These are phyloP conservation scores for Dothistroma septosporum DNA, from an alignment of 2,329 filamentous ascomycete genomes.

Conservation along the genomic window DNA sequence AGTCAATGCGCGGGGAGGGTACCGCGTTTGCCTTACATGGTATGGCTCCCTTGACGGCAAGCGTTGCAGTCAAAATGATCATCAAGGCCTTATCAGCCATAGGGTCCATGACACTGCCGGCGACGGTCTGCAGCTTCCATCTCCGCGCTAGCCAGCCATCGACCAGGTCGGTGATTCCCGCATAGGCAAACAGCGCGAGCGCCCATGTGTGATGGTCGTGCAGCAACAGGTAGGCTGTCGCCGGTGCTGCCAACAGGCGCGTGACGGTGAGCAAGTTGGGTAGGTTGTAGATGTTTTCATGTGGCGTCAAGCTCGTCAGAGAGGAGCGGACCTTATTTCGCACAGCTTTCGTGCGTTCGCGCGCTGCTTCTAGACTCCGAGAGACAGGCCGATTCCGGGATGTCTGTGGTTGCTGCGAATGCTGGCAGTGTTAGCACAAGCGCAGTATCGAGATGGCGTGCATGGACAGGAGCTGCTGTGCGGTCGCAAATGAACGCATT, in stretches of 20 bases:
- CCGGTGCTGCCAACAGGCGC: constrained; percentile 74
- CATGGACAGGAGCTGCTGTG: background rate
- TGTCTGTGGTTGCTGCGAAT: constrained; percentile 8
- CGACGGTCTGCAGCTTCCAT: constrained; percentile 86
- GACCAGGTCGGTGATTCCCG: constrained; percentile 83
- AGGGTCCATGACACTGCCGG: constrained; percentile 90
- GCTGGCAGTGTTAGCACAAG: constrained; percentile 1
- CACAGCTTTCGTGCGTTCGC: constrained; percentile 30
- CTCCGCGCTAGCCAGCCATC: constrained; percentile 90
- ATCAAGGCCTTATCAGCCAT: constrained; percentile 97
- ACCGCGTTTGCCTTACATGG: constrained; percentile 55
- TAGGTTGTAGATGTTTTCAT: constrained; percentile 95
- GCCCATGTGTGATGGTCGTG: constrained; percentile 76
- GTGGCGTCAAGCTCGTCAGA: constrained; percentile 40
- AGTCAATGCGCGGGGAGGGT: constrained; percentile 7
- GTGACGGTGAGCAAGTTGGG: constrained; percentile 90
- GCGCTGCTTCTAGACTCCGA: constrained; percentile 25
- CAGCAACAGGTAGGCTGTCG: constrained; percentile 83
- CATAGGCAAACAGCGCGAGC: constrained; percentile 83
- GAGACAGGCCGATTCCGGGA: constrained; percentile 22
- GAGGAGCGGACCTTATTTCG: constrained; percentile 31
- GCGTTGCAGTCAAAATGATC: constrained; percentile 82
- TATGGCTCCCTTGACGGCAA: constrained; percentile 77
- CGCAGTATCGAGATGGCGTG: background rate
- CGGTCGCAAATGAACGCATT: background rate